A percentile compares a stretch with the other conserved stretches of the same genome.
These are phyloP conservation scores for Nicotiana tomentosiformis DNA, from an alignment of 257 asterid species.

Conservation along the genomic window DNA sequence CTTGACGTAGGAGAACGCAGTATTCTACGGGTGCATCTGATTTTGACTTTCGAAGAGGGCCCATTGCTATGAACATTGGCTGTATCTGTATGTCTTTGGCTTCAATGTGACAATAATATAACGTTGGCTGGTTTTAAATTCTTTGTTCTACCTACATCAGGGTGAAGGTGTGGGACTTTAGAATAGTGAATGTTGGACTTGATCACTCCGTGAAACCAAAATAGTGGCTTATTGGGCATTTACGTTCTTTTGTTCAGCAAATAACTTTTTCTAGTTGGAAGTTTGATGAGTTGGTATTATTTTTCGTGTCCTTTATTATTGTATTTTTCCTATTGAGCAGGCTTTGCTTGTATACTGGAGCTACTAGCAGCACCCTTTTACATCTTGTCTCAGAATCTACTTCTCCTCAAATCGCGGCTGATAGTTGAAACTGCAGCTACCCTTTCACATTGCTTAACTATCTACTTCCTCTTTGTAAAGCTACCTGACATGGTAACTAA, in stretches of 20 bases:
- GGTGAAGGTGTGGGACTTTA: background rate
- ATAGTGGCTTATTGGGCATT: background rate
- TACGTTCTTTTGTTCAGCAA: background rate
- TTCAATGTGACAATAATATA: background rate
- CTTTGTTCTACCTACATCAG: background rate
- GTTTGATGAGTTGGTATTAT: background rate
- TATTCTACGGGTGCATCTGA: background rate
- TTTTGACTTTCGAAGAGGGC: background rate
- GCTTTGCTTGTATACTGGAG: slow-evolving; percentile 80
- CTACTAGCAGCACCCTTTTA: slow-evolving; percentile 82
- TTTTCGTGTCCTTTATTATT: background rate
- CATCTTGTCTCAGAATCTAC: slow-evolving; percentile 74
- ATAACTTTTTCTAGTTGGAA: background rate
- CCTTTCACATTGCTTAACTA: slow-evolving; percentile 56
- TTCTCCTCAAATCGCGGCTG: slow-evolving; percentile 69
- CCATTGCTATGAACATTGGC: background rate
- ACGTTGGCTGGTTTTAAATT: background rate
- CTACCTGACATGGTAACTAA: slow-evolving; percentile 47
- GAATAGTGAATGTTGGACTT: background rate
- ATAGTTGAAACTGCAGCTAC: slow-evolving; percentile 71
- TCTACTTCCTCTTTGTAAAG: slow-evolving; percentile 63
- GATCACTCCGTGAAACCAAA: background rate
- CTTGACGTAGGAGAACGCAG: background rate
- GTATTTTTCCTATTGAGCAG: slow-evolving; percentile 24
- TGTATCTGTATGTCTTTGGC: background rate